Evolutionary conservation across 73 alveolate genomes (phyloP), one percentile per base, ranked within the genome.

Genomic region (Stentor coeruleus): DNA sequence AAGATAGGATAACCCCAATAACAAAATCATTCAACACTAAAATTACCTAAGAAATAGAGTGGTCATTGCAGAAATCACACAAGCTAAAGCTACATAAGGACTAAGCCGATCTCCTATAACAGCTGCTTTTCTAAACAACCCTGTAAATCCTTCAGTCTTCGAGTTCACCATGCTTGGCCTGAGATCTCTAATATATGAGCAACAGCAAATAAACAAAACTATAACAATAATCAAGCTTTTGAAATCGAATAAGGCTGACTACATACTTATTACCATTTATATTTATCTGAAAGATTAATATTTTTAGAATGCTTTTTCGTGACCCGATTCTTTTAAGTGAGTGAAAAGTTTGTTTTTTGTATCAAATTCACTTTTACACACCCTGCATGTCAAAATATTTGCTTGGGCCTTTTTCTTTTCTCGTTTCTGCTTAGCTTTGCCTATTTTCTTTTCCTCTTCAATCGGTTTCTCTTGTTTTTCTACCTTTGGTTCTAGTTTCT

Each of bases 281-380:
- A 75, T 75, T 20, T 20, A 66, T n/a, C n/a, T n/a, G n/a, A n/a
- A n/a, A n/a, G n/a, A n/a, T n/a, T n/a, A n/a, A n/a, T n/a, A n/a
- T 28, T 20, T 76, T 76, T 75, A 84, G 57, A 60, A 76, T n/a
- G 88, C 91, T 74, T 38, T 75, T 38, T 89, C 90, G 76, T 91
- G 97, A 20, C 95, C 95, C 31, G 90, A 75, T 57, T 84, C 87
- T 42, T 86, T 92, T 28, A 92, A 39, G 74, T 92, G 97, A 20
- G 90, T 83, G 81, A 92, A 92, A 41, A 92, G 77, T 77, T 90
- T 82, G 31, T 82, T 87, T 81, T 88, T 90, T 3, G 95, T 76
- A 31, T 41, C 88, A 72, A 90, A 92, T 14, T 59, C 58, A 6
- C 59, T 82, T 77, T 75, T 74, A 75, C 97, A 92, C 39, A 83